Evolutionary conservation across 1,139 yeast genomes (phyloP).

Genomic region (Lodderomyces parapsilosis): DNA sequence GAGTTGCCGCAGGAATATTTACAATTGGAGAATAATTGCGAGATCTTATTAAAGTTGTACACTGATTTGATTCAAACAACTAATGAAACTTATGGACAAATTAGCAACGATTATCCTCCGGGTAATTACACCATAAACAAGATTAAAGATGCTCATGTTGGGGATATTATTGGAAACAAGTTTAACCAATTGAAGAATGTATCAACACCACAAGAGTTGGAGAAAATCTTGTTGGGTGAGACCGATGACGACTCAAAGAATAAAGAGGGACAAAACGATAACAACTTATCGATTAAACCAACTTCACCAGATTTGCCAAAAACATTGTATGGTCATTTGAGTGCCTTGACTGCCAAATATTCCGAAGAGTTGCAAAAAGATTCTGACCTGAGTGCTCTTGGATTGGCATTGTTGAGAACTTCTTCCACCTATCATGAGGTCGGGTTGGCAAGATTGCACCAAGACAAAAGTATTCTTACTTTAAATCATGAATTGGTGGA

Average conservation of each 20-base stretch:
- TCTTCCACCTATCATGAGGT: slow-evolving; percentile 60
- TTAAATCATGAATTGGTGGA: slow-evolving; percentile 55
- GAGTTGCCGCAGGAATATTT: slow-evolving; percentile 75
- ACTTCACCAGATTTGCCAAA: slow-evolving; percentile 36
- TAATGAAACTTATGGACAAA: slow-evolving; percentile 58
- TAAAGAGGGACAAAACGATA: slow-evolving; percentile 2
- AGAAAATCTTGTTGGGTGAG: slow-evolving; percentile 43
- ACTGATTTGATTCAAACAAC: slow-evolving; percentile 59
- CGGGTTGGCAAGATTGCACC: slow-evolving; percentile 60
- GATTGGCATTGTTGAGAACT: slow-evolving; percentile 55
- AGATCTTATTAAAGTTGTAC: slow-evolving; percentile 57
- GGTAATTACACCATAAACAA: slow-evolving; percentile 49
- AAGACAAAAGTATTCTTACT: slow-evolving; percentile 60
- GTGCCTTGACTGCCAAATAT: slow-evolving; percentile 34
- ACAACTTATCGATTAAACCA: slow-evolving; percentile 26
- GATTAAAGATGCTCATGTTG: slow-evolving; percentile 59
- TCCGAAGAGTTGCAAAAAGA: slow-evolving; percentile 38
- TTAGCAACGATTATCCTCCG: slow-evolving; percentile 74
- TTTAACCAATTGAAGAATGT: slow-evolving; percentile 61
- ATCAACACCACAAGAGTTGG: slow-evolving; percentile 63
- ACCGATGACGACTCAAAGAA: slow-evolving; percentile 4
- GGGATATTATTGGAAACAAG: slow-evolving; percentile 54
- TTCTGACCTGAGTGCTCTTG: slow-evolving; percentile 22
- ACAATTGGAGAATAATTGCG: slow-evolving; percentile 64
- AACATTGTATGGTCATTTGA: slow-evolving; percentile 46